A percentile compares a stretch with the other conserved stretches of the same genome.
These are phyloP conservation scores for Brassica balearica DNA, from an alignment of 441 rosid genomes.

Conservation along the genomic window DNA sequence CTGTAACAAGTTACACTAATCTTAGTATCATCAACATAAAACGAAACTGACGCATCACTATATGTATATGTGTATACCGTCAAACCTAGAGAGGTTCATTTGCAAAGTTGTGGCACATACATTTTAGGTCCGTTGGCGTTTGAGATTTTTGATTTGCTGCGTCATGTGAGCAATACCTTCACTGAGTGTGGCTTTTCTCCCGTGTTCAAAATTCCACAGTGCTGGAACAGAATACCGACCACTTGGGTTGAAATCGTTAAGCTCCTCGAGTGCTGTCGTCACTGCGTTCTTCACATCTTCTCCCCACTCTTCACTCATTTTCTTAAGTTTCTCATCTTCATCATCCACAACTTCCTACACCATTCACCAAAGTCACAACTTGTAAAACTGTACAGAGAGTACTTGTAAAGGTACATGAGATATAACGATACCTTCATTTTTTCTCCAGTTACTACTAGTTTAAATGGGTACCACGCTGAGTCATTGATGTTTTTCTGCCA, in stretches of 20 bases:
- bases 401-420: not conserved
- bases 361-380: not conserved
- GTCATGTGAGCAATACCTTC: not conserved
- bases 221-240: not conserved
- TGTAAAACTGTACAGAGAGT: not conserved
- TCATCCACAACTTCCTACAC: slow-evolving; percentile 3
- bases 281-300: not conserved
- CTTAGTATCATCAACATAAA: not conserved
- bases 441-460: not conserved
- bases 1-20: not conserved
- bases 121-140: not conserved
- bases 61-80: not conserved
- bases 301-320: not conserved
- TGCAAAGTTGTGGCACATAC: not conserved
- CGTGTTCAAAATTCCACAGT: not conserved
- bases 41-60: not conserved
- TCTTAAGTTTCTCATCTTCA: not conserved
- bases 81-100: not conserved
- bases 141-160: not conserved
- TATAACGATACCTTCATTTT: not conserved
- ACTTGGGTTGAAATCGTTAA: not conserved
- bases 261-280: not conserved
- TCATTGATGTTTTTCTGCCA: not conserved
- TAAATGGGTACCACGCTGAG: not conserved
- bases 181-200: slow-evolving; percentile 2